Base-by-base conservation (phyloP, 495 filamentous ascomycete species). In the Glutinoglossum americanum region DNA sequence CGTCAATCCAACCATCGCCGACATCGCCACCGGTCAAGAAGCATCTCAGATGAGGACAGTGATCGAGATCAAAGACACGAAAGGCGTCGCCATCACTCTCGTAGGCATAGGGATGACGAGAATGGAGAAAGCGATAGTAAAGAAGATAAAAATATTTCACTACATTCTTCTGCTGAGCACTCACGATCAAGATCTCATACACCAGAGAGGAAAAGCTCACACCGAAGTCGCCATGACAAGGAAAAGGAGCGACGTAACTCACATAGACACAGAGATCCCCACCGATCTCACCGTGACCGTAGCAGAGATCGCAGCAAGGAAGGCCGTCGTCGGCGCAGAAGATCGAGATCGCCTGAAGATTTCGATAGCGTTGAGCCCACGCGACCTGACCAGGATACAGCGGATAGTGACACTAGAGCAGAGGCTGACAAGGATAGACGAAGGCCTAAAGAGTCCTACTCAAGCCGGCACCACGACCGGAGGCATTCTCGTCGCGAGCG, bases 21-120 rank as follows among this genome's bases (percentile, higher is more conserved):
- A 45, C 74, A 79, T 65, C 78, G 77, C n/a, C 73, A 80, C 61
- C 78, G 74, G 13, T 82, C 80, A 3, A 63, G 69, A 8, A 79
- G 73, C 27, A 62, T 64, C 13, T 69, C 75, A 0, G 69, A 73
- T 13, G 70, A 70, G 30, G 73, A 73, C 27, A 74, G 77, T 28
- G 76, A 73, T 17, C 61, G 63, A 32, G 74, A 80, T 32, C 65
- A 68, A 51, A 64, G 69, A 33, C 70, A 70, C 13, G 76, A 77
- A 33, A 47, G 32, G 45, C 68, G 69, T 56, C 68, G 69, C 55
- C 69, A 72, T 61, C 65, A 70, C 60, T 66, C 74, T 55, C 71
- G 70, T 63, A 65, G 69, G 47, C 63, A 75, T 63, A 69, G 77
- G 59, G 76, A 76, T 57, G 70, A 74, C 57, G 64, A 73, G 64